Percentiles rank a stretch among this genome's conserved stretches.
Conservation (phyloP, 2,329 filamentous ascomycete genomes). For the Elsinoe fawcettii region DNA sequence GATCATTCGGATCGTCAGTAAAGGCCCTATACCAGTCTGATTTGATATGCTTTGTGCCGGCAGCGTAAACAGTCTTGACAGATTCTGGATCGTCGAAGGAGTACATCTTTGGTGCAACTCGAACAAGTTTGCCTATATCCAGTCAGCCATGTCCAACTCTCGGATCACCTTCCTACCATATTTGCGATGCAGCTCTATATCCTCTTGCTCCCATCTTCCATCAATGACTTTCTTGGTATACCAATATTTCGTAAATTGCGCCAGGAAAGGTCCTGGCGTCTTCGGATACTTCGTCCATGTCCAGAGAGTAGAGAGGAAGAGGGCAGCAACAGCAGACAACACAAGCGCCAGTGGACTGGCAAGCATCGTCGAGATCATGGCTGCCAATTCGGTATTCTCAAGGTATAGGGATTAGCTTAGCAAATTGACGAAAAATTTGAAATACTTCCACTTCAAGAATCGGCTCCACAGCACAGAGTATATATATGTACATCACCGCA, state of each 20-base stretch:
- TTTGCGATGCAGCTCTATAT: conserved; percentile 39
- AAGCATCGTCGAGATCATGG: neutral
- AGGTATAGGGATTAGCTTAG: no score
- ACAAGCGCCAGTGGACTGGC: neutral
- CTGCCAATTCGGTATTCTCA: neutral
- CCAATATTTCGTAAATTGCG: neutral
- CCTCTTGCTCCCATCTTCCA: conserved; percentile 22
- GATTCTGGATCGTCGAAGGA: neutral
- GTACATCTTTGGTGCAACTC: conserved; percentile 37
- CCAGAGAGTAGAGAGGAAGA: neutral
- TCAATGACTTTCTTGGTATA: neutral
- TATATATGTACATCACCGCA: no score
- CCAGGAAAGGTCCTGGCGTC: neutral
- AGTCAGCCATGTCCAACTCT: neutral
- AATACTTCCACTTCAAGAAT: no score
- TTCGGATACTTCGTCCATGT: neutral
- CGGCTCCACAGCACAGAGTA: no score
- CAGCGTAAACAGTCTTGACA: neutral
- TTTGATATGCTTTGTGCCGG: neutral
- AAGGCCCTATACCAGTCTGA: neutral
- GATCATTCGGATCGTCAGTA: neutral
- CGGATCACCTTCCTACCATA: conserved; percentile 35
- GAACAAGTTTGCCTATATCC: conserved; percentile 42
- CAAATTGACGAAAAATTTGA: no score
- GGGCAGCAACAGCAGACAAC: neutral